phyloP scores from a whole-genome alignment of 73 alveolate species.

The Paramecium bursaria region DNA sequence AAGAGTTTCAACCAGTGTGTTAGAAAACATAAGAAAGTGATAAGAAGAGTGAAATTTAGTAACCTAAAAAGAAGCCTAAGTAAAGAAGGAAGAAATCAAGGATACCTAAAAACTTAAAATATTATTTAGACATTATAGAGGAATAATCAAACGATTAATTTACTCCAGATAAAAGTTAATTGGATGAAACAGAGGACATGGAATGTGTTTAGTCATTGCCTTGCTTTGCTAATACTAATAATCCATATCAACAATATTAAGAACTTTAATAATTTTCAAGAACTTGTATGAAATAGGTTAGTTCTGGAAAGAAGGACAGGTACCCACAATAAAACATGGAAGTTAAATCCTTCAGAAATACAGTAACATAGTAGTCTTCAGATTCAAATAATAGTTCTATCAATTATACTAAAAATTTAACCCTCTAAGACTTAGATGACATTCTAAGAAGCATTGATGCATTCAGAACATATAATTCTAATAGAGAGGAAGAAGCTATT shows the following conservation, averaged over 20 bases:
- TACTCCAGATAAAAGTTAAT: slow-evolving; percentile 40
- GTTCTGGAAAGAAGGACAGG: slow-evolving; percentile 36
- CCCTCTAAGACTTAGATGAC: slow-evolving; percentile 31
- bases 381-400: slow-evolving; percentile 37
- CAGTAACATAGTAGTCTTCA: neutral
- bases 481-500: slow-evolving; percentile 55
- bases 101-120: slow-evolving; percentile 22
- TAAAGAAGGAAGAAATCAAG: slow-evolving; percentile 59
- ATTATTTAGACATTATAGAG: slow-evolving; percentile 43
- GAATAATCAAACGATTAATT: slow-evolving; percentile 55
- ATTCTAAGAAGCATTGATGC: slow-evolving; percentile 4
- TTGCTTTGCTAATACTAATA: slow-evolving; percentile 8
- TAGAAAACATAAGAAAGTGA: slow-evolving; percentile 44
- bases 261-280: neutral
- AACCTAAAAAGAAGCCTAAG: neutral
- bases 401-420: neutral
- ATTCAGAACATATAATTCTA: neutral
- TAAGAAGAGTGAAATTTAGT: neutral
- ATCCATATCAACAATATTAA: neutral
- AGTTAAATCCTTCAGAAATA: neutral
- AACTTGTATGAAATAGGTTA: neutral
- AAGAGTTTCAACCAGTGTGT: neutral
- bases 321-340: neutral
- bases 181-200: neutral
- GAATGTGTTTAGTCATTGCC: slow-evolving; percentile 43